Evolutionary conservation across 768 basidiomycete genomes (phyloP), one percentile per base, ranked within the genome.

Genomic region (Paxillus rubicundulus): DNA sequence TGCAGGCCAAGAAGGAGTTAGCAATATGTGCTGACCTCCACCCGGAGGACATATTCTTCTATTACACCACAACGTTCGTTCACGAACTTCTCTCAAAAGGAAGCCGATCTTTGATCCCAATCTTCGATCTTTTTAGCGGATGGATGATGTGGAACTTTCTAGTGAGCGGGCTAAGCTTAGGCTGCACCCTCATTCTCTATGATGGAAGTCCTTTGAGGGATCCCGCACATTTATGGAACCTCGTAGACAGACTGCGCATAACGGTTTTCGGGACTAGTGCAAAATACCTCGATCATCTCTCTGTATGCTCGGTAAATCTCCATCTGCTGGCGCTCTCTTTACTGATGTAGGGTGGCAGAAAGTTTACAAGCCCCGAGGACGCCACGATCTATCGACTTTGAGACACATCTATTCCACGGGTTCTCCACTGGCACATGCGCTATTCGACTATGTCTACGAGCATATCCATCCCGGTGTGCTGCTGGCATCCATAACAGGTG

Each of bases 91-190:
- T 42, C 14, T n/a, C n/a, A 6, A 21, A 28, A 13, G 16, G 42
- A 38, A 14, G 30, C 34, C 27, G 9, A 47, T 50, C 32, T 48
- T 45, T 38, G 32, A 12, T 36, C 46, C 12, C 44, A 47, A 54
- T 43, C 43, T 52, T 51, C 28, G 38, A 38, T 52, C 2, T 54
- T 59, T 59, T 8, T 59, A 89, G 87, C 16, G 87, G 87, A 41
- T 90, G 89, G 89, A 92, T 92, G 89, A 91, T 92, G 89, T 92
- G 86, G 83, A 91, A 91, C 64, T 91, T 89, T 67, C 82, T 91
- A 33, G 75, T 87, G 28, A 79, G 80, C 49, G 83, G 80, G 9
- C 75, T 92, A 10, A 76, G 77, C 39, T 64, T 82, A 13, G 88
- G 87, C 39, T 84, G 84, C 57, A 87, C 84, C 4, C 74, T 91